phyloP scores from a whole-genome alignment of 257 asterid species.

The Salvia splendens region DNA sequence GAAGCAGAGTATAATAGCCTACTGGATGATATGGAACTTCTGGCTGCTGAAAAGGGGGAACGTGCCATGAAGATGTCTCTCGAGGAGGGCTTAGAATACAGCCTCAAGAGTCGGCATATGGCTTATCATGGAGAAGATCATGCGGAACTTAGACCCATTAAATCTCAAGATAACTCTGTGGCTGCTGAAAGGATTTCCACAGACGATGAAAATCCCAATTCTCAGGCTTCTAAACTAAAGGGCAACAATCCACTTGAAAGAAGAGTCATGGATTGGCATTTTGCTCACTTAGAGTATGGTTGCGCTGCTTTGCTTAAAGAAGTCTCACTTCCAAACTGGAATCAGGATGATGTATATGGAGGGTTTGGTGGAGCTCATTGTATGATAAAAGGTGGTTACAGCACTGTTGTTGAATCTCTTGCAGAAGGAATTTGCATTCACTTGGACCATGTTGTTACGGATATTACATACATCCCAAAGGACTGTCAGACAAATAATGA shows the following conservation, averaged over 20 bases:
- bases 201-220: conserved; percentile 39
- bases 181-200: conserved; percentile 36
- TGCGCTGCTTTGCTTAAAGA: conserved; percentile 94
- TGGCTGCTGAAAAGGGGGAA: conserved; percentile 92
- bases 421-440: conserved; percentile 70
- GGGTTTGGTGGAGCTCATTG: conserved; percentile 99
- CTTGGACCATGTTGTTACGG: conserved; percentile 78
- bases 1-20: conserved; percentile 93
- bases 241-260: conserved; percentile 85
- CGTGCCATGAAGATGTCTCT: conserved; percentile 86
- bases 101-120: conserved; percentile 62
- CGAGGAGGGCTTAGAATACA: conserved; percentile 89
- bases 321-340: conserved; percentile 97
- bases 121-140: conserved; percentile 37
- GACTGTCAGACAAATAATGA: conserved; percentile 40
- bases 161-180: conserved; percentile 37
- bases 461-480: conserved; percentile 52
- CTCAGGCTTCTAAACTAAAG: conserved; percentile 41
- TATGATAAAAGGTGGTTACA: conserved; percentile 98
- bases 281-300: conserved; percentile 97
- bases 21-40: conserved; percentile 89
- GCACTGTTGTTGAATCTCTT: conserved; percentile 85
- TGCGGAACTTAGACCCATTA: conserved; percentile 35
- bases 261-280: conserved; percentile 99
- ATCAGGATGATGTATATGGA: conserved; percentile 93